Conservation (phyloP, 345 rosid genomes). For the Linum lewisii region DNA sequence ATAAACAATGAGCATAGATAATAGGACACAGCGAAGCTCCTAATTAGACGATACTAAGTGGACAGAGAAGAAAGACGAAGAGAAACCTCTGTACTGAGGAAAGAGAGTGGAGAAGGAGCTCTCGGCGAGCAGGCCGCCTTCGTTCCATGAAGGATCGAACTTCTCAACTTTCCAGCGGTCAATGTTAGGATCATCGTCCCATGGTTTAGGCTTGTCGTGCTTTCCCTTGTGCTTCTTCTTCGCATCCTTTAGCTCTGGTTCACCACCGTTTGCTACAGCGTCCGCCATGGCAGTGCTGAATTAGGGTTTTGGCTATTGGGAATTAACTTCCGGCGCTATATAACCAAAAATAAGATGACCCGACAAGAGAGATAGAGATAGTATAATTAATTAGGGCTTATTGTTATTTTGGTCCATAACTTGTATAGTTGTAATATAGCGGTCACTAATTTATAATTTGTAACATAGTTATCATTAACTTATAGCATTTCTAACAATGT, state of each 20-base stretch:
- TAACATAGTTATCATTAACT: no score
- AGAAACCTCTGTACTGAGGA: slow-evolving; percentile 65
- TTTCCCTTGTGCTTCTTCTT: slow-evolving; percentile 59
- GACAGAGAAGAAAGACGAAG: background rate
- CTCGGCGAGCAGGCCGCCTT: slow-evolving; percentile 66
- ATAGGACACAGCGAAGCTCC: background rate
- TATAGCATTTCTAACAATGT: no score
- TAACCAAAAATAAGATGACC: no score
- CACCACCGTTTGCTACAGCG: slow-evolving; percentile 5
- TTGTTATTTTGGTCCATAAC: no score
- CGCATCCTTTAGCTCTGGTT: slow-evolving; percentile 1
- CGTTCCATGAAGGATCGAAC: slow-evolving; percentile 84
- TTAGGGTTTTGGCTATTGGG: no score
- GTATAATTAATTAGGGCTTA: no score
- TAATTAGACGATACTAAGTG: background rate
- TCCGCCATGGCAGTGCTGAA: slow-evolving; percentile 8
- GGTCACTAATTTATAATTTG: no score
- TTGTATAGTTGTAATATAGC: no score
- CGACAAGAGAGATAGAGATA: no score
- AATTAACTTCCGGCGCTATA: no score
- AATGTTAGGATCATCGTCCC: slow-evolving; percentile 93
- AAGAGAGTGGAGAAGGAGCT: slow-evolving; percentile 84
- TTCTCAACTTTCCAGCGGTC: slow-evolving; percentile 78
- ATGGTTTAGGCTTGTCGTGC: slow-evolving; percentile 85
- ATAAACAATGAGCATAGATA: background rate